phyloP scores from a whole-genome alignment of 169 alveolate genomes.

The Amoebophrya sp. region DNA sequence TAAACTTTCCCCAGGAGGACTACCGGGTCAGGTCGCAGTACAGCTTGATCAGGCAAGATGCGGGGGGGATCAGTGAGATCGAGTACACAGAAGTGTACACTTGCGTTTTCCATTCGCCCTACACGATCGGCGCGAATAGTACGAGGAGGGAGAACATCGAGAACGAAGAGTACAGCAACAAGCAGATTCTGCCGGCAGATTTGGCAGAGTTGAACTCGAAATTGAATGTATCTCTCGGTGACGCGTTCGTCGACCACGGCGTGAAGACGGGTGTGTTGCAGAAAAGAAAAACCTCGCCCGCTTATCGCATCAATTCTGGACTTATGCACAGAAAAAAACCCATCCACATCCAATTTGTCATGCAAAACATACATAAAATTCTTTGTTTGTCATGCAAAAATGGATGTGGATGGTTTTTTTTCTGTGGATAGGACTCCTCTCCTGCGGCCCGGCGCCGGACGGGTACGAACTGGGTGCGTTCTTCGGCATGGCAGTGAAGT shows the following conservation, averaged over 20 bases:
- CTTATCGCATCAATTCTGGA: background rate
- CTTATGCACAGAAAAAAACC: no score
- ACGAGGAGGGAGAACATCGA: background rate
- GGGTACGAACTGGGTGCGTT: conserved; percentile 1
- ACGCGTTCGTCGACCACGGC: background rate
- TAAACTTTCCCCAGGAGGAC: conserved; percentile 10
- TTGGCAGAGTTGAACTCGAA: background rate
- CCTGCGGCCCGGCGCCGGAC: conserved; percentile 1
- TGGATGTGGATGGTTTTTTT: no score
- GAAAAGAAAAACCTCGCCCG: background rate
- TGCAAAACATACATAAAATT: no score
- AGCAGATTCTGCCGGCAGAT: background rate
- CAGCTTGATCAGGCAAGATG: background rate
- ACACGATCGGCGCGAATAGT: background rate
- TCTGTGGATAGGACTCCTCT: no score
- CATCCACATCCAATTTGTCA: no score
- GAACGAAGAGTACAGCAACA: background rate
- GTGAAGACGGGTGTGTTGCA: background rate
- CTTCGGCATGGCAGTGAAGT: background rate
- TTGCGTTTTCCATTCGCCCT: background rate
- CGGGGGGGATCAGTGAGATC: background rate
- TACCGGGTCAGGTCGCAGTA: background rate
- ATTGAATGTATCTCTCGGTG: background rate
- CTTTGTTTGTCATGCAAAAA: no score
- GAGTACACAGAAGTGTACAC: background rate